Evolutionary conservation across 257 asterid genomes (phyloP), one percentile per base, ranked within the genome.

Genomic region (Schizonepeta tenuifolia): DNA sequence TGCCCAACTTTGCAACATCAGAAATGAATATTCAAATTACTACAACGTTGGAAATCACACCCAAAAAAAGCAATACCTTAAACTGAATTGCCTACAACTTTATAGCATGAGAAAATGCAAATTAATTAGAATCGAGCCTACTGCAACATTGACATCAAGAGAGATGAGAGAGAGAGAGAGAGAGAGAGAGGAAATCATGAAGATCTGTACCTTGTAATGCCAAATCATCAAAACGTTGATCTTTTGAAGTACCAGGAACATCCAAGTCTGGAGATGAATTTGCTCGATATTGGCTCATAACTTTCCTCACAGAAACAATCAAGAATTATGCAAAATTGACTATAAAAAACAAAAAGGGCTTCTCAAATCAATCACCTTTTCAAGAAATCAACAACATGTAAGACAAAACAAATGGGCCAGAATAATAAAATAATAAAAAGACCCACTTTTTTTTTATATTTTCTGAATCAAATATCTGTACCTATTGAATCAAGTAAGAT

Each of bases 201-300:
- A 26, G 59, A 21, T 24, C 1, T 21, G 2, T 84, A 89, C 96
- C 97, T 85, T 89, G 93, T 56, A 91, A 84, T 58, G 88, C 85
- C 0, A 88, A 80, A 79, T 91, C 90, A 71, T 87, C 90, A 28
- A 80, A 83, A 4, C 69, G 66, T 10, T 82, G 84, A 50, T 72
- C 61, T 3, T 70, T 58, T 22, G 64, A 46, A 53, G 83, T 21
- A 14, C 84, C 31, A 7, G 86, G 72, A 69, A 64, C 33, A 65
- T 31, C 66, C 55, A 79, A 72, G 9, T 83, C 83, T 0, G 90
- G 88, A 41, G 89, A 77, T 10, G 95, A 81, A 66, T 65, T 71
- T 21, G 57, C 78, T 71, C 83, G 86, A 82, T 49, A 3, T 71
- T 55, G 80, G 78, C 67, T 83, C 97, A 91, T 91, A 40, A 35